Percentiles rank a stretch among this genome's conserved stretches.
phyloP scores from a whole-genome alignment of 176 grass and related monocot species.

The Aechmea fasciata region DNA sequence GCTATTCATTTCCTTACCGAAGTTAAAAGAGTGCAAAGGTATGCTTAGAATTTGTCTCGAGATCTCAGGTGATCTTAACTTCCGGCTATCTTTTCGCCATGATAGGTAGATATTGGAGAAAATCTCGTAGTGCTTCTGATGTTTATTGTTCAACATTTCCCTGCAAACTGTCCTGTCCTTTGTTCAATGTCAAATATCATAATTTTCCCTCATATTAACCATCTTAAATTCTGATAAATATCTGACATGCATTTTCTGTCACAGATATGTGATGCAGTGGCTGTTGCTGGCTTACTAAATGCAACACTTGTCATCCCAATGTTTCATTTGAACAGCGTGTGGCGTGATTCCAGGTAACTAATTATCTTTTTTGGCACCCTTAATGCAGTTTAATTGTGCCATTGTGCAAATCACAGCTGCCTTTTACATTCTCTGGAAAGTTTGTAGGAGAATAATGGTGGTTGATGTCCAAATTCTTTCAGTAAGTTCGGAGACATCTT shows the following conservation, averaged over 20 bases:
- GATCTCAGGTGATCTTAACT: neutral
- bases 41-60: neutral
- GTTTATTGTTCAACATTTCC: too few species aligned
- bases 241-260: conserved; percentile 24
- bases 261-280: conserved; percentile 95
- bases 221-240: conserved; percentile 1
- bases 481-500: conserved; percentile 93
- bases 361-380: conserved; percentile 1
- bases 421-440: neutral
- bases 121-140: too few species aligned
- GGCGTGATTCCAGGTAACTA: conserved; percentile 84
- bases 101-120: too few species aligned
- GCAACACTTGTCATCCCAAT: conserved; percentile 83
- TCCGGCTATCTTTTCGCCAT: too few species aligned
- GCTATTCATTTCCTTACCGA: conserved; percentile 2
- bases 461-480: conserved; percentile 27
- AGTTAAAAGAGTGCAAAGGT: neutral
- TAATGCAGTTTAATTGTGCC: neutral
- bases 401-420: conserved; percentile 7
- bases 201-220: too few species aligned
- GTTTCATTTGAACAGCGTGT: conserved; percentile 95
- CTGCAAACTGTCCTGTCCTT: too few species aligned
- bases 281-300: conserved; percentile 77
- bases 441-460: conserved; percentile 12
- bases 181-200: too few species aligned